Base-by-base conservation (phyloP, 768 basidiomycete genomes). In the Terana coerulea region DNA sequence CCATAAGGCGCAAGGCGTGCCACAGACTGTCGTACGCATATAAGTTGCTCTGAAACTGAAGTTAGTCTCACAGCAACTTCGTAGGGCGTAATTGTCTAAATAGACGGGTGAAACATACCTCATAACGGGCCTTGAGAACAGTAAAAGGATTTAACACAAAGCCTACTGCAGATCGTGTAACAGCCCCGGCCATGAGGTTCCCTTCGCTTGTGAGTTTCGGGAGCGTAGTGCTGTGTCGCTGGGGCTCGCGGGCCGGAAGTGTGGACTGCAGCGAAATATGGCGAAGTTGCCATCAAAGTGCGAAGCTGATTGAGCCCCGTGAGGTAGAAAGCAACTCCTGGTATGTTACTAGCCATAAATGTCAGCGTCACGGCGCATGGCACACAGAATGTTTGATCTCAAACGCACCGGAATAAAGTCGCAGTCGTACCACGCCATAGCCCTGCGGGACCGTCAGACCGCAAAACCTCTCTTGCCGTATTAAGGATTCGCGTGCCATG, bases 261-360 rank as follows among this genome's bases (percentile, higher is more conserved):
- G 24, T 53, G 67, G 30, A 51, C 37, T 29, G 51, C 52, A 28
- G 84, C 69, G 64, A 95, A 95, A 67, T 84, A 80, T 0, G 85
- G 78, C 1, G 86, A 83, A 21, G 67, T 77, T 0, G 92, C 83
- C 76, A 98, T 81, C 31, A 81, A 55, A 5, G 80, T 74, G n/a
- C 95, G 85, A 35, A 95, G 73, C 56, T 91, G 84, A 14, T 86
- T 92, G 44, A 98, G 73, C 35, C 83, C 74, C 3, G 94, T 91
- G 75, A 97, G 88, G 72, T 98, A 98, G 44, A 94, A 67, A 3
- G 94, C 92, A 17, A 97, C 88, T 3, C 95, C 95, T 1, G 95
- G 95, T 3, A 97, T 83, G 63, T 95, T 97, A 51, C 94, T 94
- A n/a, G n/a, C n/a, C n/a, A n/a, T 55, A 29, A 28, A 12, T n/a